Evolutionary conservation across 805 yeast species (phyloP), one percentile per base, ranked within the genome.

Genomic region (Jamesozyma lodderae): DNA sequence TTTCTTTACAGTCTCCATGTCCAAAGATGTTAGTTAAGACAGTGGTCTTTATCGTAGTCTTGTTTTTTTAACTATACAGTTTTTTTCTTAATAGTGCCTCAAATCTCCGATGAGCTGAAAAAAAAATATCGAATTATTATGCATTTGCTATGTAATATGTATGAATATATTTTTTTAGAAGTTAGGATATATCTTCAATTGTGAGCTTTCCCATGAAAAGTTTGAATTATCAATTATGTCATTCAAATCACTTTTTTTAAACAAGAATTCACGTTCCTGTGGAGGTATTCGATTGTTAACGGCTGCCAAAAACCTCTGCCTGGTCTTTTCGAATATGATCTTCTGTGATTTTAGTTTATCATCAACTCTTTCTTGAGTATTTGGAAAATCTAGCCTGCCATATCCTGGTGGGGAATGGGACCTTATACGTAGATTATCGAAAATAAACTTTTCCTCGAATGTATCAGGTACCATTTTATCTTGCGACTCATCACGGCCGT

Each of bases 301-400:
- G 1, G 79, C 68, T 35, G 67, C 67, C 24, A 60, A 52, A 18
- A 75, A 57, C 36, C 80, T 55, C 18, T 63, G 60, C 34, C 66
- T 55, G 0, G 75, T 72, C 32, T 63, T 68, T 24, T 60, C 53
- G 29, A 52, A 48, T 4, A 67, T 53, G 15, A 68, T 49, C 37
- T 43, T 41, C 17, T 59, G 57, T 4, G 67, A 56, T 38, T 59
- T 55, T 14, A 42, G 41, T 44, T 63, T 65, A 40, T 68, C 75
- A 31, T 51, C 58, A 1, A 37, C 48, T 10, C 60, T 53, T 46
- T 77, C 75, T 42, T 74, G 81, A 0, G 81, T 72, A 4, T 59
- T 60, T 0, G 83, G 81, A 44, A 79, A 76, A 37, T 75, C 82
- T 18, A 76, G 62, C 28, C 75, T 56, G 44, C 73, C 77, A 55